phyloP scores from a whole-genome alignment of 1,284 basidiomycete genomes.

The Rhodotorula sp. region DNA sequence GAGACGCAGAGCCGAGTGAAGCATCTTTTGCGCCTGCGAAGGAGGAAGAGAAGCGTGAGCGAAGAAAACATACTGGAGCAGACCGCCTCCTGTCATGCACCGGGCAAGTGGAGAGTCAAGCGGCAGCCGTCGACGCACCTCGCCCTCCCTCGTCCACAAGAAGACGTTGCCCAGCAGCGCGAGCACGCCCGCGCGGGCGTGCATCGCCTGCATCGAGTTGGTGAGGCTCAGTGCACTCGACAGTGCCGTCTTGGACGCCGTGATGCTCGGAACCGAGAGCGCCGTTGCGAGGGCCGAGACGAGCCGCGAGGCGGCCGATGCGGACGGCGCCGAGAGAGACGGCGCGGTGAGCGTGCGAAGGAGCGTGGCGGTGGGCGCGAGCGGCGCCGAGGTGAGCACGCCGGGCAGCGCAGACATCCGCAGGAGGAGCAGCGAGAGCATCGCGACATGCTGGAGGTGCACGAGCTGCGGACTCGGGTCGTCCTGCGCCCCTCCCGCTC shows the following conservation, averaged over 20 bases:
- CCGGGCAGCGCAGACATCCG: not conserved
- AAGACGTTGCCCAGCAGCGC: constrained; percentile 22
- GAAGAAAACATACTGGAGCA: too few species aligned
- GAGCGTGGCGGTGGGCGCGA: not conserved
- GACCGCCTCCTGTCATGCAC: not conserved
- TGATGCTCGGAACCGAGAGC: constrained; percentile 11
- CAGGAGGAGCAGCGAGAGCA: constrained; percentile 12
- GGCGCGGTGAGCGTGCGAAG: not conserved
- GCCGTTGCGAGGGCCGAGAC: constrained; percentile 7
- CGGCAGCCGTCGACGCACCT: constrained; percentile 1
- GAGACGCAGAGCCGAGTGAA: constrained; percentile 9
- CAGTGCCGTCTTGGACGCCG: constrained; percentile 11
- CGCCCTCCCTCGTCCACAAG: constrained; percentile 16
- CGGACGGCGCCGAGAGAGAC: not conserved
- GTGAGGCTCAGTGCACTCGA: constrained; percentile 10
- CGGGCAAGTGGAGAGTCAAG: too few species aligned
- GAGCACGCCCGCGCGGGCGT: constrained; percentile 13
- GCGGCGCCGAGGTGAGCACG: not conserved
- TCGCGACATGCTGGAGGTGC: not conserved
- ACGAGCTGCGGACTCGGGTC: not conserved
- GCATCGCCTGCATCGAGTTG: constrained; percentile 6
- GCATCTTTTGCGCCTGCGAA: constrained; percentile 20
- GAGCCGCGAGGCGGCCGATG: constrained; percentile 1
- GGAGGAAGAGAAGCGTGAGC: not conserved
- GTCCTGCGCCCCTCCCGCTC: not conserved